Base-by-base conservation (phyloP, 768 basidiomycete genomes). In the Auricularia heimuer region DNA sequence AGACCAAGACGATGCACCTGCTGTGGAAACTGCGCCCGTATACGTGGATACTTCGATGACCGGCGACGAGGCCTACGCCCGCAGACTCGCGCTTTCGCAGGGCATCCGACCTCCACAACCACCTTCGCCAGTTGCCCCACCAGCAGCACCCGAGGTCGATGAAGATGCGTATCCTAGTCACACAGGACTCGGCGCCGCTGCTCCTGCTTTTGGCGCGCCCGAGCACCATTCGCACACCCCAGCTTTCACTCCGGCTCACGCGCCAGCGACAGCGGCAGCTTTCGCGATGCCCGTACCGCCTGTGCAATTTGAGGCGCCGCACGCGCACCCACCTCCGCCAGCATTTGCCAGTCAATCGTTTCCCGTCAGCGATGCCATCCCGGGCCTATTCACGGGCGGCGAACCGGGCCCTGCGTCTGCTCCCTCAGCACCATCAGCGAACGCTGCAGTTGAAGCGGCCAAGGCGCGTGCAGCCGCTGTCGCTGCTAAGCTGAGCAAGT, bases 11-110 rank as follows among this genome's bases (percentile, higher is more conserved):
- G 80, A 82, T 16, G 72, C 67, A 33, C 70, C 63, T 1, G 68
- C 68, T 36, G 73, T 71, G 58, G 66, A 74, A 2, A 42, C 81
- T 18, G 75, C 81, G 21, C 75, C 76, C 3, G 73, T 82, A 0
- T 24, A 44, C 21, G 36, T 64, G 18, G 80, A 83, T 35, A 74
- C 75, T 39, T 76, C 73, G 44, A 75, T 87, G 68, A 84, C 85
- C 2, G 90, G 89, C n/a, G 90, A 92, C 61, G 91, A 90, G 70
- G 89, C 87, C 1, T 92, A 85, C 70, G 85, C 86, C 68, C 85
- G 87, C 51, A 84, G 90, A 12, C 77, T 90, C 11, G 87, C 86
- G n/a, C 77, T 92, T 81, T 85, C 85, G 8, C 66, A 71, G n/a
- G 75, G 74, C 16, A 63, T 54, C 2, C 63, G 10, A 33, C 63